Base-by-base conservation (phyloP, 2,329 filamentous ascomycete species). In the Botrytis sinoallii region DNA sequence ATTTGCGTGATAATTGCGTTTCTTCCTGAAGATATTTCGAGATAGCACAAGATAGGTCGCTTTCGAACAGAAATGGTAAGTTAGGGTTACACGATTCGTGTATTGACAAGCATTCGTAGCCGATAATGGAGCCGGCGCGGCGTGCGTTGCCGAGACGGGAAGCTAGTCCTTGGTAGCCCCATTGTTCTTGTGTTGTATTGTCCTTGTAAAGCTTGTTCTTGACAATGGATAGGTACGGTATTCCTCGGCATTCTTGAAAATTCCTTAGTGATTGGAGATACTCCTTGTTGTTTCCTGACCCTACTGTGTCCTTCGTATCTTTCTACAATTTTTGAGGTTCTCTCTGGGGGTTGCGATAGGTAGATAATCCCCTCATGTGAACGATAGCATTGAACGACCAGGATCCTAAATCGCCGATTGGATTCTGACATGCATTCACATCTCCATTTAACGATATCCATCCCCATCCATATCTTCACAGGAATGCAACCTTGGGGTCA, bases 61-160 rank as follows among this genome's bases (percentile, higher is more conserved):
- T 48, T 61, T 42, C 2, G 25, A 57, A 40, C 12, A 22, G 40
- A 66, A 60, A 55, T 52, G 61, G 48, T 59, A n/a, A 46, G 46
- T 20, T 29, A 57, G 25, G 25, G 16, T 32, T 22, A 32, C 16
- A 42, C 44, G 9, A 40, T 32, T 40, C 35, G n/a, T 40, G 35
- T 48, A 20, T 44, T 40, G 22, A 20, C 69, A 48, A 63, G 42
- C 55, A 64, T 60, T 35, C 20, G 40, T 46, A 68, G 38, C 63
- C 63, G 70, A 60, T 35, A 22, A 29, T 72, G 70, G 70, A 72
- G 63, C 22, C 63, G 70, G 40, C 63, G 52, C 48, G 63, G 61
- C 70, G 40, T 68, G 63, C 63, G 40, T 25, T 72, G 29, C 70
- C 63, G 52, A 72, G 70, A 72, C 25, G 63, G 70, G 70, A 72